These are phyloP conservation scores for Graphilbum ipis-grandicollis DNA, from an alignment of 2,329 filamentous ascomycete species.

Conservation along the genomic window DNA sequence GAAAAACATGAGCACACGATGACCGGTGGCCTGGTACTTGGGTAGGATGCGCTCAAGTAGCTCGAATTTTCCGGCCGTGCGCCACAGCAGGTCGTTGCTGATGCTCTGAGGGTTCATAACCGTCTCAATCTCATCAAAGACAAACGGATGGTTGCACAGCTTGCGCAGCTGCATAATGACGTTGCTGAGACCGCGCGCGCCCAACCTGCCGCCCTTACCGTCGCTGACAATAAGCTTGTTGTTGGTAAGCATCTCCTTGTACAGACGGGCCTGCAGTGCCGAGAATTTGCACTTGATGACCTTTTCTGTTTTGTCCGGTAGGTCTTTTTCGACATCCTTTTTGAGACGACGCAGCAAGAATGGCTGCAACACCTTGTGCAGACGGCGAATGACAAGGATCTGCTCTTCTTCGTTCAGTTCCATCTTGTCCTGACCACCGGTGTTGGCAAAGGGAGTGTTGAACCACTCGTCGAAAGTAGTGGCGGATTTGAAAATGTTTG, in stretches of 20 bases:
- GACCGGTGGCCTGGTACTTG: conserved; percentile 79
- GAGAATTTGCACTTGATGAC: conserved; percentile 99
- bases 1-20: conserved; percentile 99
- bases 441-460: conserved; percentile 98
- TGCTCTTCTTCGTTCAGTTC: conserved; percentile 99
- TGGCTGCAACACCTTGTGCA: conserved; percentile 92
- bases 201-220: conserved; percentile 86
- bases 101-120: conserved; percentile 84
- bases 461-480: conserved; percentile 99
- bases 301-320: conserved; percentile 97
- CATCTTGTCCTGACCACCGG: conserved; percentile 96
- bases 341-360: conserved; percentile 97
- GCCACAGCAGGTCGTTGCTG: conserved; percentile 89
- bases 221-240: conserved; percentile 91
- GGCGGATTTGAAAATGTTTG: conserved; percentile 97
- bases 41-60: conserved; percentile 80
- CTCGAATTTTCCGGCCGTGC: conserved; percentile 94
- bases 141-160: conserved; percentile 96
- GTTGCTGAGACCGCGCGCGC: conserved; percentile 88
- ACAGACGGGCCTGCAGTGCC: conserved; percentile 76
- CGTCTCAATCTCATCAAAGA: conserved; percentile 94
- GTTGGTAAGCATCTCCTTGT: conserved; percentile 94
- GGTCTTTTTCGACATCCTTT: conserved; percentile 97
- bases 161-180: conserved; percentile 99
- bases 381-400: conserved; percentile 88